Percentiles rank a stretch among this genome's conserved stretches.
Evolutionary conservation across 805 yeast genomes (phyloP).

Genomic region (Candida fluviatilis): DNA sequence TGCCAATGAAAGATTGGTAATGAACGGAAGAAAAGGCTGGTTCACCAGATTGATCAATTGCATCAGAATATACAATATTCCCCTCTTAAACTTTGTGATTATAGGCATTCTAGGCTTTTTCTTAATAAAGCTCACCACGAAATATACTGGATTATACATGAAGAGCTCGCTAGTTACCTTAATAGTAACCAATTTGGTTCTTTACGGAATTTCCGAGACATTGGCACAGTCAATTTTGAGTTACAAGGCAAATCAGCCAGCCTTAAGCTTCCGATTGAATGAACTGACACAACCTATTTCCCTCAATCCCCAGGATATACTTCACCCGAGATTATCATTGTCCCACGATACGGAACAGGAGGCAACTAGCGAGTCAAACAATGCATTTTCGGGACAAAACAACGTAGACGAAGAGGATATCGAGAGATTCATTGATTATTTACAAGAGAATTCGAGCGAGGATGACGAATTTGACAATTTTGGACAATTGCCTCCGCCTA

Average conservation of each 20-base stretch:
- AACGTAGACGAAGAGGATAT: conserved; percentile 11
- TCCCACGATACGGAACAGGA: background rate
- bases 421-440: conserved; percentile 28
- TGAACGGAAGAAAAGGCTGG: background rate
- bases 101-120: conserved; percentile 46
- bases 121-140: conserved; percentile 49
- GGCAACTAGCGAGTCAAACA: background rate
- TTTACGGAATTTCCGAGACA: conserved; percentile 88
- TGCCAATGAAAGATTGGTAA: conserved; percentile 1
- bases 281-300: conserved; percentile 13
- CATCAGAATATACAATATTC: conserved; percentile 44
- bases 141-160: conserved; percentile 58
- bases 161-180: conserved; percentile 71
- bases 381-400: background rate
- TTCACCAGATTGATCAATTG: conserved; percentile 25
- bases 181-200: conserved; percentile 70
- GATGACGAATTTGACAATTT: background rate
- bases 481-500: conserved; percentile 5
- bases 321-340: conserved; percentile 1
- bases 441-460: conserved; percentile 23
- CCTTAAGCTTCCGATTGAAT: conserved; percentile 16
- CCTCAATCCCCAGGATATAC: conserved; percentile 18
- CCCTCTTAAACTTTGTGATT: conserved; percentile 53
- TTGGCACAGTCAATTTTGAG: conserved; percentile 70
- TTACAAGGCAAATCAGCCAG: conserved; percentile 20